Base-by-base conservation (phyloP, 768 basidiomycete species). In the Lentinula guzmanii region DNA sequence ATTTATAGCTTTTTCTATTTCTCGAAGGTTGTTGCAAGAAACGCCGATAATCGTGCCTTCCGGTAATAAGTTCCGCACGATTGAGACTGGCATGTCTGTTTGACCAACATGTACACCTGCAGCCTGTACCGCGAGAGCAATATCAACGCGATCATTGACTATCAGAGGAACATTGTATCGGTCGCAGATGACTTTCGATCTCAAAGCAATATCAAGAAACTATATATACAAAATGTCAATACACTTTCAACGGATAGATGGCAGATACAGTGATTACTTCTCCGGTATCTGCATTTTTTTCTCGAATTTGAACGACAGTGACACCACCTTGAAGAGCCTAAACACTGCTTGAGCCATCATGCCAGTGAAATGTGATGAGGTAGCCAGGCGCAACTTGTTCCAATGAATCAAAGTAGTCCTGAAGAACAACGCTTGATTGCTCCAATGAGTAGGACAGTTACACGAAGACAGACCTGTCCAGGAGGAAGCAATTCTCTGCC, bases 101-200 rank as follows among this genome's bases (percentile, higher is more conserved):
- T 97, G 95, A 5, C 95, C 95, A 48, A 97, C 77, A 70, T 98
- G 95, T 10, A 96, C 86, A 15, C 95, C 94, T 50, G 83, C 82
- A 2, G 88, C 87, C 48, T 83, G 77, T 21, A 91, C 75, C 6
- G 91, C 90, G 21, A 95, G 78, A 8, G 90, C 92, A 24, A 98
- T 85, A 67, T 97, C 95, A 61, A 96, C 77, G 10, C 93, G 84
- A 71, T 92, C 90, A 69, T 94, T 93, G 73, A 98, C 90, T 62
- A 98, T 77, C 4, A 97, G 74, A 0, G 93, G 94, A 33, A 96
- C 82, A 45, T 82, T 78, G 78, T 93, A 89, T 72, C 80, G 81
- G 64, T 85, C 81, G 67, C 91, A 94, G 5, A 98, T 72, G 16
- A 67, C 76, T 70, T 94, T 91, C 15, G 86, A 88, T 65, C 78